Percentiles rank a stretch among this genome's conserved stretches.
Conservation (phyloP, 1,284 basidiomycete genomes). For the Cronartium quercuum region DNA sequence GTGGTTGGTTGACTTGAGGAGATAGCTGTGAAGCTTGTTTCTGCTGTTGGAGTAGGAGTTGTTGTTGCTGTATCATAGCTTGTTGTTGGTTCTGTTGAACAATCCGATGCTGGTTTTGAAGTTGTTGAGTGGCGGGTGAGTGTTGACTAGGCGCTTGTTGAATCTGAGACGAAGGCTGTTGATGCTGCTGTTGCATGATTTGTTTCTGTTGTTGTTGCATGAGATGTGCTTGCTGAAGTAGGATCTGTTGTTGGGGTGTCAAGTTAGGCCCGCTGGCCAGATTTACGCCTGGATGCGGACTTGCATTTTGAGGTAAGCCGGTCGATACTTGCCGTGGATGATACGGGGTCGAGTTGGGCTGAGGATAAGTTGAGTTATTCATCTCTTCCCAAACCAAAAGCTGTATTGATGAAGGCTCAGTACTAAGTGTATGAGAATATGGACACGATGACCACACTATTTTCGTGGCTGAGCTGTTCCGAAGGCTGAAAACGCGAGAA, state of each 20-base stretch:
- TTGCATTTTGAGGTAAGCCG: background rate
- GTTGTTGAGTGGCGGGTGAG: background rate
- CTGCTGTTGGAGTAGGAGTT: background rate
- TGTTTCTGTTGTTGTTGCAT: constrained; percentile 10
- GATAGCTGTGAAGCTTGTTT: background rate
- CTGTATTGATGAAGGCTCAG: background rate
- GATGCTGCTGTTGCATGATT: background rate
- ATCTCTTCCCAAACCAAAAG: background rate
- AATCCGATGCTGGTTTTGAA: background rate
- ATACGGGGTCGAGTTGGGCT: no score
- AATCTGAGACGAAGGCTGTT: background rate
- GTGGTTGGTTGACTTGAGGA: background rate
- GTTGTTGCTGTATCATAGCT: constrained; percentile 3
- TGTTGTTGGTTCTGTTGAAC: background rate
- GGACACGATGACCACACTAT: no score
- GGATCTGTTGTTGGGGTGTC: background rate
- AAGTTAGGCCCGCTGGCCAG: background rate
- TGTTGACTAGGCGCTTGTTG: background rate
- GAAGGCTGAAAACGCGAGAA: no score
- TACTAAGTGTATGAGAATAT: no score
- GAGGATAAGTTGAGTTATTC: background rate
- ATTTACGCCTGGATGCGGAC: background rate
- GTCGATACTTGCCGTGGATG: no score
- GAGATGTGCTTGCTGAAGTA: background rate
- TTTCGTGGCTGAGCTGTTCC: no score